Evolutionary conservation across 495 filamentous ascomycete species (phyloP).

Genomic region (Trichoderma erinaceum): DNA sequence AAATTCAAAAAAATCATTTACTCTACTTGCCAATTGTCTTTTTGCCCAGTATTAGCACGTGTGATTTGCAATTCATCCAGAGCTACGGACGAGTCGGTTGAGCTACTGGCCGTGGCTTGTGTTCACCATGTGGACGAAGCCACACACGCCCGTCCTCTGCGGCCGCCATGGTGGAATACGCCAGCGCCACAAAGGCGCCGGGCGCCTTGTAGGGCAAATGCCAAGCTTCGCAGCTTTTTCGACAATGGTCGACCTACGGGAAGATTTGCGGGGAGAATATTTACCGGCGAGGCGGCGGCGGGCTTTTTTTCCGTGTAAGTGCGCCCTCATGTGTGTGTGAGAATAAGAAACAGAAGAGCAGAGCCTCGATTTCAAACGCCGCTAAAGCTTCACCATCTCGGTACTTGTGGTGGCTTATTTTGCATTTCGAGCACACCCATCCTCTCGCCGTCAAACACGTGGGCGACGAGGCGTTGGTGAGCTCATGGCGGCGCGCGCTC

Average conservation of each 20-base stretch:
- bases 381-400: too few relatives aligned
- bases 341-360: not conserved
- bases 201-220: not conserved
- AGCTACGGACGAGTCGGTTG: slow-evolving; percentile 1
- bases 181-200: not conserved
- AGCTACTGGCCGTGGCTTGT: not conserved
- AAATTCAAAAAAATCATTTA: not conserved
- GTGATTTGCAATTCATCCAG: not conserved
- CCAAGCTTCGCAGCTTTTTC: slow-evolving; percentile 1
- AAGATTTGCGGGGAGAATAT: slow-evolving; percentile 8
- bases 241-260: not conserved
- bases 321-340: too few relatives aligned
- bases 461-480: not conserved
- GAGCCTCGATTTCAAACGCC: not conserved
- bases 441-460: not conserved
- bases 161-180: not conserved
- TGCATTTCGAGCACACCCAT: not conserved
- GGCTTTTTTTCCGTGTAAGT: not conserved
- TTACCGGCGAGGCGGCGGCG: not conserved
- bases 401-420: too few relatives aligned
- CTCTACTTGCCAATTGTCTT: not conserved
- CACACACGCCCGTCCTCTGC: not conserved
- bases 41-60: not conserved
- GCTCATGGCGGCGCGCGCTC: not conserved
- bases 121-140: slow-evolving; percentile 1